Conservation (phyloP, 1,284 basidiomycete species). For the Vanrija humicola region DNA sequence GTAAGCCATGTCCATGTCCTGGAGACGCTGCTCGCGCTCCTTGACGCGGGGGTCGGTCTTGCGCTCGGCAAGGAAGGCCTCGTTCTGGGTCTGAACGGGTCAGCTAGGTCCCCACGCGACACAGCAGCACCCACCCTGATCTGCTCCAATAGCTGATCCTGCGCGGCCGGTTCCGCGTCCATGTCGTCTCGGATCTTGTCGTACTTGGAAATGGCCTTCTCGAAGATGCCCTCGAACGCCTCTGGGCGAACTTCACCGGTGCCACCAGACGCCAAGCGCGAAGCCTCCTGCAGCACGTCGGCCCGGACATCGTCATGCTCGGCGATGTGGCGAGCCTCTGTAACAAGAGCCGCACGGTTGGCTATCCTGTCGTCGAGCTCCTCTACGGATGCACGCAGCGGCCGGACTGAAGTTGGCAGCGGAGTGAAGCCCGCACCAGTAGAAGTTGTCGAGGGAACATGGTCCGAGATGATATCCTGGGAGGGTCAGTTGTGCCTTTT, state of each 20-base stretch:
- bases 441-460: constrained; percentile 43
- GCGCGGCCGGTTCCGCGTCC: constrained; percentile 58
- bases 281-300: constrained; percentile 64
- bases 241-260: constrained; percentile 71
- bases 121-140: constrained; percentile 58
- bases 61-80: constrained; percentile 71
- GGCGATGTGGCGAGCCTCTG: constrained; percentile 62
- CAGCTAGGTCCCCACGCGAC: not conserved
- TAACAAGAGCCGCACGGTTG: constrained; percentile 60
- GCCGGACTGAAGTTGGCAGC: constrained; percentile 56
- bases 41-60: constrained; percentile 73
- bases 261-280: constrained; percentile 51
- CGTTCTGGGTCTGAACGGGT: constrained; percentile 61
- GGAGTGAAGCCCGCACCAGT: constrained; percentile 21
- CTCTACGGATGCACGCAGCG: constrained; percentile 73
- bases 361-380: constrained; percentile 69
- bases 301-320: constrained; percentile 72
- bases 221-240: constrained; percentile 78
- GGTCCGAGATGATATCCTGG: constrained; percentile 65
- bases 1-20: constrained; percentile 82
- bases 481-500: constrained; percentile 1
- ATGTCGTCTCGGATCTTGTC: constrained; percentile 68
- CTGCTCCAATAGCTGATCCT: constrained; percentile 62
- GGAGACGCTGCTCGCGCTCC: constrained; percentile 76
- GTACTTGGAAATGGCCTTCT: constrained; percentile 75